These are phyloP conservation scores for Diaporthe eres DNA, from an alignment of 2,329 filamentous ascomycete species.

Conservation along the genomic window DNA sequence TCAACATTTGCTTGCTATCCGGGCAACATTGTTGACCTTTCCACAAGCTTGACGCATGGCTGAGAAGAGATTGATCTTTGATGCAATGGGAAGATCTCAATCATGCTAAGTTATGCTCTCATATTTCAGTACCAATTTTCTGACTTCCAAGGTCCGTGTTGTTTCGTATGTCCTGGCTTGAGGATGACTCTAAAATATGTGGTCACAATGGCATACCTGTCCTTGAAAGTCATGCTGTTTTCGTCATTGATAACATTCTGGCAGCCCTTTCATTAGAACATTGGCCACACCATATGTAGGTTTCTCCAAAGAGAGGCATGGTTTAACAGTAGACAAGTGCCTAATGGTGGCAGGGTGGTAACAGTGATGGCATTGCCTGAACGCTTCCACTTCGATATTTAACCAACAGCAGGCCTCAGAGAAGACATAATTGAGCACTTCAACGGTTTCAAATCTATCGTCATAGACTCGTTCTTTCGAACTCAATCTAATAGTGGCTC, in stretches of 20 bases:
- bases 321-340: too few species aligned
- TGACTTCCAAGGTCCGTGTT: neutral
- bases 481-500: too few species aligned
- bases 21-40: neutral
- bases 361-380: too few species aligned
- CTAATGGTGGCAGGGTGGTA: too few species aligned
- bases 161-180: neutral
- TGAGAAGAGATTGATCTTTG: neutral
- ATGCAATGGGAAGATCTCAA: neutral
- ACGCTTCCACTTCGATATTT: too few species aligned
- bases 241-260: neutral
- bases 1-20: neutral
- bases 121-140: neutral
- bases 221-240: neutral
- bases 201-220: neutral
- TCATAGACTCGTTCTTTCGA: too few species aligned
- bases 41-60: neutral
- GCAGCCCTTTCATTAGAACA: neutral
- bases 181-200: neutral
- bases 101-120: neutral
- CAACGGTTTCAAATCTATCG: too few species aligned
- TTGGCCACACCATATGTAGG: neutral
- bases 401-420: too few species aligned
- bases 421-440: too few species aligned
- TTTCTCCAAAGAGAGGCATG: too few species aligned